phyloP scores from a whole-genome alignment of 192 early-diverging fungal species.

The Entomortierella beljakovae region DNA sequence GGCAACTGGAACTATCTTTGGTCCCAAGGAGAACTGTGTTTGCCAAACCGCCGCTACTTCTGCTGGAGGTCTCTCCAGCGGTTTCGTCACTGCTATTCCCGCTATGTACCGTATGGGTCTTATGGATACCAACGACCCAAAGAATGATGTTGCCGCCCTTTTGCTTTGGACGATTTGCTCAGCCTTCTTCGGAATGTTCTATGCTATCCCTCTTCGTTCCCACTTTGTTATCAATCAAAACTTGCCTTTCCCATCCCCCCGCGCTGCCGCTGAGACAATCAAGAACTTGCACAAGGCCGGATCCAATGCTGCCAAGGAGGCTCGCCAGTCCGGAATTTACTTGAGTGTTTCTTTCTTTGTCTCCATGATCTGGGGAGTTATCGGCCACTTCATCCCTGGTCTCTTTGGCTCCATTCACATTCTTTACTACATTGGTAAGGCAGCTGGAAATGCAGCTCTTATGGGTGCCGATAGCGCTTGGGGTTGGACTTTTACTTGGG shows the following conservation, averaged over 20 bases:
- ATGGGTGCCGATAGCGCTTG: conserved; percentile 61
- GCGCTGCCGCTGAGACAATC: conserved; percentile 75
- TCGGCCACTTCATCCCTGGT: conserved; percentile 61
- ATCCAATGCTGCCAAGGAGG: conserved; percentile 60
- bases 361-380: conserved; percentile 57
- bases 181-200: conserved; percentile 79
- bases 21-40: conserved; percentile 73
- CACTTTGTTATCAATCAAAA: conserved; percentile 78
- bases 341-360: conserved; percentile 63
- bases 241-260: conserved; percentile 76
- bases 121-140: conserved; percentile 55
- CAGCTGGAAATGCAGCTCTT: conserved; percentile 44
- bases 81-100: conserved; percentile 76
- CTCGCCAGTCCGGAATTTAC: conserved; percentile 58
- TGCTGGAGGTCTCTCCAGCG: conserved; percentile 71
- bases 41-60: conserved; percentile 78
- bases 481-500: conserved; percentile 61
- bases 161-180: conserved; percentile 67
- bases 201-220: conserved; percentile 72
- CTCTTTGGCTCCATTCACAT: conserved; percentile 58
- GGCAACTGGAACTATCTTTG: conserved; percentile 65
- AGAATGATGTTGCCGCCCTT: conserved; percentile 61
- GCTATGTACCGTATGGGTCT: conserved; percentile 75
- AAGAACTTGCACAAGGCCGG: conserved; percentile 62
- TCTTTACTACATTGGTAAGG: conserved; percentile 64